A percentile compares a stretch with the other conserved stretches of the same genome.
Conservation (phyloP, 2,329 filamentous ascomycete species). For the Catunica adiposa region DNA sequence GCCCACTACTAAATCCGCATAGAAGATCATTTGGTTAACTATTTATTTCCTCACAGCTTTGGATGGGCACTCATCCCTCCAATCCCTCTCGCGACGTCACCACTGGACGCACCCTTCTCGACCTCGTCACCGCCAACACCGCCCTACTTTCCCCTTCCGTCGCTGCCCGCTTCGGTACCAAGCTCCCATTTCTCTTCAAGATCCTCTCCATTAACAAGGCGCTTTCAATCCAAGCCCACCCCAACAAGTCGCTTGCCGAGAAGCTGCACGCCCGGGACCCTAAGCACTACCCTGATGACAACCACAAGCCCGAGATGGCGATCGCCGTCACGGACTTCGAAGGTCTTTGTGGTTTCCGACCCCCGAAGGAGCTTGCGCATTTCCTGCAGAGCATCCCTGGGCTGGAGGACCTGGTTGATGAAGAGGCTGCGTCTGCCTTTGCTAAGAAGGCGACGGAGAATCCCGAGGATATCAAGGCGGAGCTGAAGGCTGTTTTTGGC, state of each 20-base stretch:
- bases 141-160: conserved; percentile 62
- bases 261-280: conserved; percentile 70
- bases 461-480: conserved; percentile 19
- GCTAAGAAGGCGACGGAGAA: conserved; percentile 29
- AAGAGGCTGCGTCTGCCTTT: conserved; percentile 42
- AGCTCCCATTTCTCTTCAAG: conserved; percentile 94
- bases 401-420: conserved; percentile 50
- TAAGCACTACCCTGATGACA: conserved; percentile 96
- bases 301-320: conserved; percentile 99
- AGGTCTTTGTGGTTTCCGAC: conserved; percentile 88
- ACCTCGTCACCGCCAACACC: conserved; percentile 75
- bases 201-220: conserved; percentile 92
- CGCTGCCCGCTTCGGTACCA: conserved; percentile 56
- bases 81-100: conserved; percentile 81
- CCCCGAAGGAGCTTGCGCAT: conserved; percentile 68
- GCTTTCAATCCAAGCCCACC: conserved; percentile 90
- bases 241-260: conserved; percentile 83
- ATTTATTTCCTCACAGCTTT: conserved; percentile 42
- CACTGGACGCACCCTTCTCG: conserved; percentile 71
- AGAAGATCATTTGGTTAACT: too few relatives aligned
- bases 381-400: conserved; percentile 48
- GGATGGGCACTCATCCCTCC: conserved; percentile 97
- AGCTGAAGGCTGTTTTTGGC: conserved; percentile 57
- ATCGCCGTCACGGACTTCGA: conserved; percentile 95
- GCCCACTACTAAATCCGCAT: too few relatives aligned